These are phyloP conservation scores for Metschnikowia henanensis DNA, from an alignment of 805 yeast species.

Conservation along the genomic window DNA sequence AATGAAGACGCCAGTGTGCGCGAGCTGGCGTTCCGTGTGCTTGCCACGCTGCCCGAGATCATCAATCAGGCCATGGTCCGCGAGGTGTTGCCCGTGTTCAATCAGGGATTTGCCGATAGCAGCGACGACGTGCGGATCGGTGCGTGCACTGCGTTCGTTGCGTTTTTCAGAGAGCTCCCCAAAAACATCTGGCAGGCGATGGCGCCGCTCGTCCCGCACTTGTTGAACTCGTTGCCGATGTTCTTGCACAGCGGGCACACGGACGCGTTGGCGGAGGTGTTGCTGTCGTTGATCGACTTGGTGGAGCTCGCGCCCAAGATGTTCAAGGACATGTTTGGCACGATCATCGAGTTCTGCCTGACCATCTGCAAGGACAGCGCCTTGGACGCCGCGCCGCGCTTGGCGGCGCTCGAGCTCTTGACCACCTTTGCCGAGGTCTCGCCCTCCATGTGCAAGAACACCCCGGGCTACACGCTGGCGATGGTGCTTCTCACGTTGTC, in stretches of 20 bases:
- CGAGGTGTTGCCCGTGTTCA: slow-evolving; percentile 67
- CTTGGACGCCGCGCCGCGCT: slow-evolving; percentile 74
- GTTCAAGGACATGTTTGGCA: slow-evolving; percentile 87
- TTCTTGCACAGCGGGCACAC: slow-evolving; percentile 79
- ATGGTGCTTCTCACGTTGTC: slow-evolving; percentile 73
- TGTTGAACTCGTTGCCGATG: slow-evolving; percentile 85
- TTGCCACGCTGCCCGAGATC: slow-evolving; percentile 79
- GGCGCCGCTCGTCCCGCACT: slow-evolving; percentile 76
- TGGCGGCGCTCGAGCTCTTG: slow-evolving; percentile 84
- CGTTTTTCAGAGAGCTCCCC: slow-evolving; percentile 81
- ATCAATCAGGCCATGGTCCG: slow-evolving; percentile 58
- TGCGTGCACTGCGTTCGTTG: slow-evolving; percentile 89
- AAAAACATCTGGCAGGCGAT: slow-evolving; percentile 75
- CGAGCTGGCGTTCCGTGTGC: slow-evolving; percentile 89
- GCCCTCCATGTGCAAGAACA: slow-evolving; percentile 91
- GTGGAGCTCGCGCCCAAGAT: slow-evolving; percentile 93
- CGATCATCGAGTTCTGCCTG: slow-evolving; percentile 84
- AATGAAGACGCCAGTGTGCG: slow-evolving; percentile 63
- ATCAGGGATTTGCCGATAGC: slow-evolving; percentile 75
- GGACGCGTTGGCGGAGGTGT: slow-evolving; percentile 78
- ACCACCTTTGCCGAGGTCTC: slow-evolving; percentile 92
- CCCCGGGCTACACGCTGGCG: slow-evolving; percentile 66
- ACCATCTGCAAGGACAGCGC: slow-evolving; percentile 80
- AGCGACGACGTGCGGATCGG: slow-evolving; percentile 86
- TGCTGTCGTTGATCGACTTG: slow-evolving; percentile 85